Conservation (phyloP, 2,329 filamentous ascomycete genomes). For the Scolecobasidium constrictum region DNA sequence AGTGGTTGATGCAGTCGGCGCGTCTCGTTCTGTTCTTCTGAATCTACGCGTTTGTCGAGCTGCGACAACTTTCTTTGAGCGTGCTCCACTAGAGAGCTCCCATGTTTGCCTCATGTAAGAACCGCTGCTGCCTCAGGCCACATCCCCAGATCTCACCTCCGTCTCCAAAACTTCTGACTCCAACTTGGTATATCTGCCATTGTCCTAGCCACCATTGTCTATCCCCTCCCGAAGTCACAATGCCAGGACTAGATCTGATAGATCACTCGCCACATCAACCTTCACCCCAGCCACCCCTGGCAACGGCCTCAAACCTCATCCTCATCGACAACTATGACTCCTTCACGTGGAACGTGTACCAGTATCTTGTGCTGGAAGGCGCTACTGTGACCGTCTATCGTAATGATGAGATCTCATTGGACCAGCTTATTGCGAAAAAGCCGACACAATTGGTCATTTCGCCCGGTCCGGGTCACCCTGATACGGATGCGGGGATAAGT, state of each 20-base stretch:
- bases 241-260: slow-evolving; percentile 40
- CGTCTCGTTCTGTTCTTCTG: too few species aligned
- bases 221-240: slow-evolving; percentile 15
- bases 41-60: too few species aligned
- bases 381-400: slow-evolving; percentile 81
- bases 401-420: slow-evolving; percentile 82
- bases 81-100: too few species aligned
- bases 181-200: neutral
- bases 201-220: neutral
- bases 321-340: slow-evolving; percentile 99
- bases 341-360: slow-evolving; percentile 99
- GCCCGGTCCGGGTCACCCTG: slow-evolving; percentile 87
- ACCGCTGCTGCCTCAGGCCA: too few species aligned
- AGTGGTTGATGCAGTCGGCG: too few species aligned
- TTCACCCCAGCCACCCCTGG: slow-evolving; percentile 57
- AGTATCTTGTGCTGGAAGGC: slow-evolving; percentile 93
- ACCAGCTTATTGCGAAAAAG: slow-evolving; percentile 70
- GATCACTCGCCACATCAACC: slow-evolving; percentile 87
- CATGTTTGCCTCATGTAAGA: too few species aligned
- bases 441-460: slow-evolving; percentile 93
- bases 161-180: neutral
- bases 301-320: slow-evolving; percentile 79
- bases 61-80: too few species aligned
- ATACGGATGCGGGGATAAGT: slow-evolving; percentile 85
- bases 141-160: too few species aligned